Base-by-base conservation (phyloP, 441 rosid genomes). In the Adansonia madagascariensis region DNA sequence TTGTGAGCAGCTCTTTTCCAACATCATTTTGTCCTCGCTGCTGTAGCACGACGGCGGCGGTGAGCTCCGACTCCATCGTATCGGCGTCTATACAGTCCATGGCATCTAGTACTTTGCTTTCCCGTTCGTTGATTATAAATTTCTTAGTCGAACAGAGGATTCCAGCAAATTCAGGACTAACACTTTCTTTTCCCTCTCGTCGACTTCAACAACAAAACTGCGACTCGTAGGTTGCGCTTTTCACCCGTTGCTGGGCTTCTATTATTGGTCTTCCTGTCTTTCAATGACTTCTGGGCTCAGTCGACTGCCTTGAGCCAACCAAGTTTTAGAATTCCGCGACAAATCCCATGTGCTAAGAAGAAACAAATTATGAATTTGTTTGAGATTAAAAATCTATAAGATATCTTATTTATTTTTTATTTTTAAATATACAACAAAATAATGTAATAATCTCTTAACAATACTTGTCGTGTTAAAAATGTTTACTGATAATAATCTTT, bases 1-100 rank as follows among this genome's bases (percentile, higher is more conserved):
- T 80, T 47, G 91, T 41, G 76, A 96, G 90, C 27, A 92, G 76
- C 76, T 90, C 91, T 71, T 79, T 80, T 0, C 71, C 86, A 75
- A 43, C 77, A 67, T 73, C 76, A 18, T 71, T 73, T 3, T 84
- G 80, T 55, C 71, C 75, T 27, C 2, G 31, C 31, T 2, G 31
- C 1, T 27, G 31, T 27, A 2, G 31, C 0, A 2, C 9, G 67
- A 56, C 27, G 12, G 64, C 17, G 47, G 75, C 4, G 75, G 53
- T 27, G 3, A 72, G 47, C 75, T 84, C 89, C 18, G 77, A 80
- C 4, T 91, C 94, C 85, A 80, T 86, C 92, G 90, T 90, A 27
- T 88, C 86, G 52, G 83, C 14, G 77, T 89, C 85, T 65, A 55
- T 77, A 46, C 64, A 74, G 73, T 89, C 89, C 93, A 87, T 87